Evolutionary conservation across 2,329 filamentous ascomycete species (phyloP).

Genomic region (Huntiella moniliformis): DNA sequence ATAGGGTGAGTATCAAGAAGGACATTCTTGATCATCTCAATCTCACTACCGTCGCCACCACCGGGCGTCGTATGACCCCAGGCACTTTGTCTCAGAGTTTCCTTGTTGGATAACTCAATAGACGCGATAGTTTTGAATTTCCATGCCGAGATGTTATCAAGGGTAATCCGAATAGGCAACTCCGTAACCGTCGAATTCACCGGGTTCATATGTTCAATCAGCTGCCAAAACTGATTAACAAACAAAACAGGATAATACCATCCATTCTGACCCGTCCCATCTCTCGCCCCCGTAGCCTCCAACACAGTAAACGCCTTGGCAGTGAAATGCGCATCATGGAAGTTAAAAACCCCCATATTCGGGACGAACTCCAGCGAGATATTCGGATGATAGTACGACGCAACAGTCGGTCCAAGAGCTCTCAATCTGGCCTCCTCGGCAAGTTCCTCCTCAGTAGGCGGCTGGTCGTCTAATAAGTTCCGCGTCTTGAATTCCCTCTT

Average conservation of each 20-base stretch:
- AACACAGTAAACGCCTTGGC: constrained; percentile 60
- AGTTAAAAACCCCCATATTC: constrained; percentile 52
- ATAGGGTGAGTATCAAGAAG: constrained; percentile 87
- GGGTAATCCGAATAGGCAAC: constrained; percentile 63
- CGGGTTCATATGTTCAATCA: constrained; percentile 75
- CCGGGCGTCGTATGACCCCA: constrained; percentile 52
- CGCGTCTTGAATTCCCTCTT: constrained; percentile 79
- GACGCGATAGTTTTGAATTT: constrained; percentile 74
- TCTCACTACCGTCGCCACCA: constrained; percentile 76
- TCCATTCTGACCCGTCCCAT: constrained; percentile 66
- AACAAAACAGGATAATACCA: constrained; percentile 90
- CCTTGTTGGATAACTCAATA: constrained; percentile 74
- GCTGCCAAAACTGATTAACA: constrained; percentile 93
- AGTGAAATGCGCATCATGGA: constrained; percentile 49
- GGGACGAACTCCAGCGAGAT: constrained; percentile 77
- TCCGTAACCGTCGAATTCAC: constrained; percentile 77
- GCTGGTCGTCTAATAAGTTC: constrained; percentile 51
- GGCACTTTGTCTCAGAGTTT: constrained; percentile 60
- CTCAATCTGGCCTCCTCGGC: constrained; percentile 34
- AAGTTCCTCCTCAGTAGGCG: constrained; percentile 23
- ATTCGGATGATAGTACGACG: constrained; percentile 88
- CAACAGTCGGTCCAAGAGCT: constrained; percentile 45
- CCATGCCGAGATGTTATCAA: constrained; percentile 71
- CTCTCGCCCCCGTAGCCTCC: constrained; percentile 63
- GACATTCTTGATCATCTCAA: constrained; percentile 94